phyloP scores from a whole-genome alignment of 192 early-diverging fungal genomes.

The Backusella australiensis region DNA sequence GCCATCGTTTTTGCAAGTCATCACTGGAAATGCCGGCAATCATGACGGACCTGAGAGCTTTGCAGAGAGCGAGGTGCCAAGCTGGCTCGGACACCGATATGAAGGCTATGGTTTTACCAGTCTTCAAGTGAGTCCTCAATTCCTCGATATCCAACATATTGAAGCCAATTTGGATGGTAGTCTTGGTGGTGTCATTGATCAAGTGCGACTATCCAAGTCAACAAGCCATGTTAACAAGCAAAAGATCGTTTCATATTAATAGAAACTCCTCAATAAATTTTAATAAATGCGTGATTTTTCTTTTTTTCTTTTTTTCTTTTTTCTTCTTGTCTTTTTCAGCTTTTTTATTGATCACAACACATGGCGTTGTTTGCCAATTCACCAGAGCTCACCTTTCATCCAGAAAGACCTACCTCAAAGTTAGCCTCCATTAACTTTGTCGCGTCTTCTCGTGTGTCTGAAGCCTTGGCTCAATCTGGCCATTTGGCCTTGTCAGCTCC shows the following conservation, averaged over 20 bases:
- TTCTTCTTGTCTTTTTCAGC: background rate
- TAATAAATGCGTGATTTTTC: background rate
- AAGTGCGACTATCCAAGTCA: constrained; percentile 22
- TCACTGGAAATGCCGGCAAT: constrained; percentile 24
- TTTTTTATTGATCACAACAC: background rate
- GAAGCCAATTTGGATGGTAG: constrained; percentile 16
- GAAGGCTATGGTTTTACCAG: constrained; percentile 18
- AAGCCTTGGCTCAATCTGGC: constrained; percentile 31
- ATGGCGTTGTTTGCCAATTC: constrained; percentile 33
- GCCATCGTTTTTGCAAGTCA: constrained; percentile 19
- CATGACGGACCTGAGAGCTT: constrained; percentile 17
- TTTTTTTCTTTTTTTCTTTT: background rate
- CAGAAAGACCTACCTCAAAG: background rate
- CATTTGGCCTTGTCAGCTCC: constrained; percentile 39
- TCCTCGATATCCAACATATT: constrained; percentile 19
- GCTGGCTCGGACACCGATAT: constrained; percentile 18
- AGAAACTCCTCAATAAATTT: background rate
- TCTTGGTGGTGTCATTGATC: constrained; percentile 5
- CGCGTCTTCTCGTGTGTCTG: constrained; percentile 20
- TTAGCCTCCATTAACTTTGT: constrained; percentile 28
- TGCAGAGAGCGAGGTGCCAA: background rate
- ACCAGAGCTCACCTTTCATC: constrained; percentile 1
- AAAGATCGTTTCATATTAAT: constrained; percentile 1
- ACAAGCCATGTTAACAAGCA: constrained; percentile 13
- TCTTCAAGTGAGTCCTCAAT: background rate